phyloP scores from a whole-genome alignment of 768 basidiomycete species.

The Cubamyces lactineus region DNA sequence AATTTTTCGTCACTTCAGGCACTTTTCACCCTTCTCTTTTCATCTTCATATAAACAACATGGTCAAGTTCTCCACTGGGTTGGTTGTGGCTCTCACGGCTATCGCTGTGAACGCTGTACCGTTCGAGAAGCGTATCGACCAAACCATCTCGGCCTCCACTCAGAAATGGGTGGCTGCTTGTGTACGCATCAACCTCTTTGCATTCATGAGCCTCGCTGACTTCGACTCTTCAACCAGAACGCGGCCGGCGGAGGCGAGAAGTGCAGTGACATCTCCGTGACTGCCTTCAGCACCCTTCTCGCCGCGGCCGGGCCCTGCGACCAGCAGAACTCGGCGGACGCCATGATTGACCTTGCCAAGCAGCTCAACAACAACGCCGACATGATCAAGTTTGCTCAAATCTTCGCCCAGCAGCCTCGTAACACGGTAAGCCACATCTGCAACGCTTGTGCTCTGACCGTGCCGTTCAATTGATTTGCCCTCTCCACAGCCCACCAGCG shows the following conservation, averaged over 20 bases:
- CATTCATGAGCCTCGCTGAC: neutral
- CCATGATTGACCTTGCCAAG: conserved; percentile 53
- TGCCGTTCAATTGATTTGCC: neutral
- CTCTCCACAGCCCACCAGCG: conserved; percentile 20
- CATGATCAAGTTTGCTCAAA: conserved; percentile 55
- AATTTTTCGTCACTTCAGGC: neutral
- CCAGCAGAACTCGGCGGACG: conserved; percentile 53
- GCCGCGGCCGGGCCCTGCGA: conserved; percentile 45
- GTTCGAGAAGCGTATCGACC: conserved; percentile 50
- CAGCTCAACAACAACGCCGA: conserved; percentile 46
- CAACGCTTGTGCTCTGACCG: neutral
- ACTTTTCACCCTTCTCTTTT: neutral
- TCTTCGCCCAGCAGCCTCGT: conserved; percentile 60
- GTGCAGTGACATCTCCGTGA: conserved; percentile 60
- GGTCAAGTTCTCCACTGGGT: conserved; percentile 37
- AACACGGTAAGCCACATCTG: conserved; percentile 46
- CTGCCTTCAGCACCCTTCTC: conserved; percentile 60
- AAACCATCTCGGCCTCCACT: conserved; percentile 51
- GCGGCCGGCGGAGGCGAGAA: conserved; percentile 57
- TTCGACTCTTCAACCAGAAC: conserved; percentile 36
- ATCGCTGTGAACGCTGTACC: conserved; percentile 31
- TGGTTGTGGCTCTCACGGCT: conserved; percentile 36
- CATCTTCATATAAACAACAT: conserved; percentile 22
- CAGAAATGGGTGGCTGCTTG: conserved; percentile 55
- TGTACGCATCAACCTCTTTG: conserved; percentile 37